Percentiles rank a stretch among this genome's conserved stretches.
These are phyloP conservation scores for Ceratobasidium sp. DNA, from an alignment of 1,284 basidiomycete species.

Conservation along the genomic window DNA sequence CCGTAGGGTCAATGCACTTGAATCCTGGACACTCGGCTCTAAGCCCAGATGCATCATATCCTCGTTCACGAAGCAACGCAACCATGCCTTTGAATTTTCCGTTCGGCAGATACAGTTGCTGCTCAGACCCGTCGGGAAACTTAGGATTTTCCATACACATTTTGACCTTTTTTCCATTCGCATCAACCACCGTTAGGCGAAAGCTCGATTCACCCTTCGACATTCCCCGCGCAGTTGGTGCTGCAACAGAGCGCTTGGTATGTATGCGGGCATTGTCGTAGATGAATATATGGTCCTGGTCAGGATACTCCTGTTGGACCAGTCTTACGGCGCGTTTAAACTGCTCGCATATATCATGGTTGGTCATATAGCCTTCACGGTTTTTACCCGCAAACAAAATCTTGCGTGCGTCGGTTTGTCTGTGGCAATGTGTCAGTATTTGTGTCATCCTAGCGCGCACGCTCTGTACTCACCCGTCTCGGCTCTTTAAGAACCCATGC, in stretches of 20 bases:
- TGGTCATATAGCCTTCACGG: slow-evolving; percentile 60
- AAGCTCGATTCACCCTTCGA: slow-evolving; percentile 50
- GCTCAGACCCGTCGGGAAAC: slow-evolving; percentile 50
- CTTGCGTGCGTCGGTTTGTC: slow-evolving; percentile 49
- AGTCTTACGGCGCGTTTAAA: slow-evolving; percentile 52
- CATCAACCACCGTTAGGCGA: not conserved
- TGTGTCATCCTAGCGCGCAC: not conserved
- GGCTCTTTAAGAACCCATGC: slow-evolving; percentile 56
- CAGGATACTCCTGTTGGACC: slow-evolving; percentile 55
- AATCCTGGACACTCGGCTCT: slow-evolving; percentile 43
- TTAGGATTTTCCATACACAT: slow-evolving; percentile 53
- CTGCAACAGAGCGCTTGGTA: slow-evolving; percentile 56
- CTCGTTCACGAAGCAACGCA: slow-evolving; percentile 14
- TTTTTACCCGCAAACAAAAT: slow-evolving; percentile 62
- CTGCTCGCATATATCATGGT: slow-evolving; percentile 57
- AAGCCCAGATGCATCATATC: not conserved
- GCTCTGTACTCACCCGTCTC: slow-evolving; percentile 53
- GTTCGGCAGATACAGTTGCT: slow-evolving; percentile 56
- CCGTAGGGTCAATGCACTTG: slow-evolving; percentile 21
- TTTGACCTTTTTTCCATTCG: not conserved
- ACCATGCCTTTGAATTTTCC: slow-evolving; percentile 49
- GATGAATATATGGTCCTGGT: slow-evolving; percentile 55
- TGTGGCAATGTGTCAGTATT: slow-evolving; percentile 37
- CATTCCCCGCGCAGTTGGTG: slow-evolving; percentile 58
- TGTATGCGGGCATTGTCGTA: slow-evolving; percentile 61